A percentile compares a stretch with the other conserved stretches of the same genome.
phyloP scores from a whole-genome alignment of 139 green algal genomes.

The Chlamydomonas urium region DNA sequence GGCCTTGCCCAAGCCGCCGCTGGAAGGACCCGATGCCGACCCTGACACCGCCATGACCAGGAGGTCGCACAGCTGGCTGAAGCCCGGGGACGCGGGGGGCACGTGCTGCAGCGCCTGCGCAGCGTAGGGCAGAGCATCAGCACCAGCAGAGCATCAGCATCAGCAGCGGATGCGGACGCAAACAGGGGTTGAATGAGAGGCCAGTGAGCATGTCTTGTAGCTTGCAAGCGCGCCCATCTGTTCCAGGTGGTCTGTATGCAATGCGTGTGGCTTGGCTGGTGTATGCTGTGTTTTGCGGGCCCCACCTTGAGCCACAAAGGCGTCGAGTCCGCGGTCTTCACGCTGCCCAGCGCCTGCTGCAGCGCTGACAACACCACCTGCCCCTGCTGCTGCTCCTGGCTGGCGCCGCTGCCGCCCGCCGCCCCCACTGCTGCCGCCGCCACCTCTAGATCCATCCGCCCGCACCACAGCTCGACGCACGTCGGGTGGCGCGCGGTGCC shows the following conservation, averaged over 20 bases:
- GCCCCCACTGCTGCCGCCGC: neutral
- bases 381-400: no score
- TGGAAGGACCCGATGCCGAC: neutral
- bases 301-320: no score
- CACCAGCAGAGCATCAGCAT: no score
- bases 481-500: constrained; percentile 19
- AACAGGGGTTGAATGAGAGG: no score
- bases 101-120: constrained; percentile 3
- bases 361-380: no score
- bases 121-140: no score
- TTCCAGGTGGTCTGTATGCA: no score
- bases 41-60: neutral
- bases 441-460: constrained; percentile 36
- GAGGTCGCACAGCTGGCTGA: constrained; percentile 6
- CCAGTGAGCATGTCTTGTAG: no score
- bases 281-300: no score
- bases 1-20: constrained; percentile 3
- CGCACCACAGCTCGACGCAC: constrained; percentile 33
- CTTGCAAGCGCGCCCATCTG: no score
- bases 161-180: no score
- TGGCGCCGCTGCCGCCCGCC: neutral
- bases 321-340: neutral
- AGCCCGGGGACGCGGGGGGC: neutral
- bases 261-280: no score
- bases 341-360: neutral